phyloP scores from a whole-genome alignment of 2,329 filamentous ascomycete genomes.

The Xylariaceae sp. region DNA sequence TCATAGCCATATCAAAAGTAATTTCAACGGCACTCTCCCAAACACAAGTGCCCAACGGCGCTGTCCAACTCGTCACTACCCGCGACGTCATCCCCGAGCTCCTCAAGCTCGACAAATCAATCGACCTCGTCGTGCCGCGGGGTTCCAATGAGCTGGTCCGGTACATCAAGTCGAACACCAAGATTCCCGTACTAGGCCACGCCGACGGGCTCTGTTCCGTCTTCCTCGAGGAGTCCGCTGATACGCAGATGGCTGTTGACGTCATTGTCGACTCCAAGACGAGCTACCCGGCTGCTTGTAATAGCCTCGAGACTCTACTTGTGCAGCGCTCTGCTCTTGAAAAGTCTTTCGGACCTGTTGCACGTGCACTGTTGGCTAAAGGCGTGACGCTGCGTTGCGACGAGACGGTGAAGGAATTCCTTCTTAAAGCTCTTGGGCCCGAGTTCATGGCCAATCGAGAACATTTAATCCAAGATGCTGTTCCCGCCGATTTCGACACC shows the following conservation, averaged over 20 bases:
- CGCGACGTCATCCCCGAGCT: constrained; percentile 85
- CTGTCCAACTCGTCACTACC: constrained; percentile 90
- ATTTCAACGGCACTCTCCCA: constrained; percentile 73
- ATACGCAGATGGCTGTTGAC: constrained; percentile 64
- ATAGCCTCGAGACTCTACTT: constrained; percentile 86
- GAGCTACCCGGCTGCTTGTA: constrained; percentile 92
- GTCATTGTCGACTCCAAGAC: constrained; percentile 90
- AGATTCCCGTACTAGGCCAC: constrained; percentile 93
- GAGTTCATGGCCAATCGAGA: constrained; percentile 38
- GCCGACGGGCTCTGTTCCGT: constrained; percentile 89
- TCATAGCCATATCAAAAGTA: constrained; percentile 80
- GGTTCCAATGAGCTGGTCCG: constrained; percentile 87
- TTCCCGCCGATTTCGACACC: constrained; percentile 72
- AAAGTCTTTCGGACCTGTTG: constrained; percentile 66
- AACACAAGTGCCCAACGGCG: constrained; percentile 75
- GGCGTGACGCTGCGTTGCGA: constrained; percentile 86
- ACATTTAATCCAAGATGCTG: constrained; percentile 59
- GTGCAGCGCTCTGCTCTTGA: constrained; percentile 69
- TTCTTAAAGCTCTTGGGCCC: constrained; percentile 40
- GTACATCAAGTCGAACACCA: constrained; percentile 84
- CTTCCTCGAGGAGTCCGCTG: constrained; percentile 78
- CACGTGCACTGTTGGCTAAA: constrained; percentile 67
- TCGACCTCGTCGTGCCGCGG: constrained; percentile 92
- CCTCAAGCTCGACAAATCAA: constrained; percentile 78
- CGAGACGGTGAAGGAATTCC: constrained; percentile 57